These are phyloP conservation scores for Euphorbia pulcherrima DNA, from an alignment of 345 rosid genomes.

Conservation along the genomic window DNA sequence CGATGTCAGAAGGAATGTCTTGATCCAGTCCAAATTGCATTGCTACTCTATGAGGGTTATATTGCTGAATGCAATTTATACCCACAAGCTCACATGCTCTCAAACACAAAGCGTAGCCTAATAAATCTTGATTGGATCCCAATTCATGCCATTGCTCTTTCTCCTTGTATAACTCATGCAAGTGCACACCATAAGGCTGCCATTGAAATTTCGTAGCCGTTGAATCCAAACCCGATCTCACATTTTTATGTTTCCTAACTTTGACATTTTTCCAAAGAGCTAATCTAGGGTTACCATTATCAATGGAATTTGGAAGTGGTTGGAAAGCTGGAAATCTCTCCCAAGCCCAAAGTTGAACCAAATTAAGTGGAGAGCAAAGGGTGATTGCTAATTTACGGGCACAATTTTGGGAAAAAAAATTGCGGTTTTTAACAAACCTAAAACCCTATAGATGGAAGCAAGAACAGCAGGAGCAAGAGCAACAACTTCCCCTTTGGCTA, in stretches of 20 bases:
- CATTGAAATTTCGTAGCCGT: constrained; percentile 25
- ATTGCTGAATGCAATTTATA: constrained; percentile 26
- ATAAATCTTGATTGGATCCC: constrained; percentile 17
- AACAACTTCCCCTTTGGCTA: constrained; percentile 34
- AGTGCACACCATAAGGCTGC: constrained; percentile 28
- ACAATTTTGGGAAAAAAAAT: constrained; percentile 2
- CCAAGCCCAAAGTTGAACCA: constrained; percentile 53
- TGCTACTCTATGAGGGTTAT: constrained; percentile 37
- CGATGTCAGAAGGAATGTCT: constrained; percentile 30
- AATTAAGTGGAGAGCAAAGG: constrained; percentile 27
- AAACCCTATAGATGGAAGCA: constrained; percentile 36
- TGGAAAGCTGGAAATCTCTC: constrained; percentile 37
- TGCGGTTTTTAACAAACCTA: constrained; percentile 23
- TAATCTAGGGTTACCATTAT: constrained; percentile 29
- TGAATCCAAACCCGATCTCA: constrained; percentile 23
- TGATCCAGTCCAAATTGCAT: constrained; percentile 43
- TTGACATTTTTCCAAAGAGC: constrained; percentile 29
- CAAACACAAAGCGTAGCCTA: constrained; percentile 29
- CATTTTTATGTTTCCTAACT: constrained; percentile 9
- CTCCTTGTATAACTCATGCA: constrained; percentile 22
- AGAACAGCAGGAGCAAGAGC: constrained; percentile 47
- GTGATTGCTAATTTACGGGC: constrained; percentile 4
- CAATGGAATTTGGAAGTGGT: constrained; percentile 20
- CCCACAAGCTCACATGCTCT: constrained; percentile 30
- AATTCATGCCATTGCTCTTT: constrained; percentile 19